Evolutionary conservation across 805 yeast species (phyloP), one percentile per base, ranked within the genome.

Genomic region (Lipomyces yamanashiensis): DNA sequence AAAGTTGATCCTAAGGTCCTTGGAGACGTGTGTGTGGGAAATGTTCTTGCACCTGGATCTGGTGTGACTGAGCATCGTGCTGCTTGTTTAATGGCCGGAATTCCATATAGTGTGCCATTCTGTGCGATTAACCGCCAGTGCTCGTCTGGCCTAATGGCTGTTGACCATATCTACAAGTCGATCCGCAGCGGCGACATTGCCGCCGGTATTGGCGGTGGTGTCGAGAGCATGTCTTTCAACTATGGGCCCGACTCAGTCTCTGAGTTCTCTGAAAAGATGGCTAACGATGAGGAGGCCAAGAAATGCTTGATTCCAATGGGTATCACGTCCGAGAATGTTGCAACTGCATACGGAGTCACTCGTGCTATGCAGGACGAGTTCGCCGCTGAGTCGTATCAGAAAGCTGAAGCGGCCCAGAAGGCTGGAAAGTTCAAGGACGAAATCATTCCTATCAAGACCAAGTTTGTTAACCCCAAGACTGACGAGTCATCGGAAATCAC

Each of bases 21-120:
- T 66, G 96, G 88, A 71, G 98, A 93, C 72, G 87, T 93, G 63
- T 87, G 87, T 39, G 87, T 90, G 67, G 98, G 98, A 70, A 93
- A 93, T 76, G 98, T 93, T 34, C 82, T 92, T 74, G 91, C 92
- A 79, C 84, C 85, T 54, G 97, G 96, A 49, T 96, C 98, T 28
- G 98, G 98, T 72, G 97, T 95, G 59, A 88, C 88, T 61, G 98
- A 92, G 78, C 96, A 90, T 78, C 82, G 98, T 71, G 97, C 96
- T 54, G 97, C 98, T 48, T 82, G 84, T 70, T 82, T 93, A 62
- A 95, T 92, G 21, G 96, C 98, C 10, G 98, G 97, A 43, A 82
- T 92, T 58, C 98, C 98, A 39, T 79, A 87, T 75, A 77, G 86
- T 1, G 82, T 87, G 13, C 92, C 96, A 9, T 90, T 92, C 71